Evolutionary conservation across 768 basidiomycete species (phyloP).

Genomic region (Termitomyces sp.): DNA sequence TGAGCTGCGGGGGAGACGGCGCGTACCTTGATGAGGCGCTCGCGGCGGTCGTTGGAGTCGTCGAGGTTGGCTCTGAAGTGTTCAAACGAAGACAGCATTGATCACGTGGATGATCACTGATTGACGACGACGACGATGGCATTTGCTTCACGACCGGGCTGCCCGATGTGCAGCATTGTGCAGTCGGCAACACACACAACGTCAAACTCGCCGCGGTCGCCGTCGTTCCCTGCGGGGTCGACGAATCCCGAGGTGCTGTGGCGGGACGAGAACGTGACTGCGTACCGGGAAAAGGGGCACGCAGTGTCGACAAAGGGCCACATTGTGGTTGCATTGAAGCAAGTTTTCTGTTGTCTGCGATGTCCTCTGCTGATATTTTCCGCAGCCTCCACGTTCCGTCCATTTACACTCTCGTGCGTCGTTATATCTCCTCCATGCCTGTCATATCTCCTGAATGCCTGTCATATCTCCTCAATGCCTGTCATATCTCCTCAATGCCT

Average conservation of each 20-base stretch:
- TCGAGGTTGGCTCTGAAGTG: constrained; percentile 70
- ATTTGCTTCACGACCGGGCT: constrained; percentile 61
- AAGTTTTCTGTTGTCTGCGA: constrained; percentile 18
- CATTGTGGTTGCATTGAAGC: constrained; percentile 75
- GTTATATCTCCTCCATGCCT: constrained; percentile 4
- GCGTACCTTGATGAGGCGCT: constrained; percentile 82
- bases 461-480: constrained; percentile 4
- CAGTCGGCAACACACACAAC: constrained; percentile 43
- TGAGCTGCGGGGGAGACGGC: neutral
- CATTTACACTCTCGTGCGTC: constrained; percentile 63
- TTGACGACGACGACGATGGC: constrained; percentile 34
- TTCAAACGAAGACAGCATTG: constrained; percentile 37
- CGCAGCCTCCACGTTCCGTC: constrained; percentile 72
- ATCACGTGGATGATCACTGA: constrained; percentile 11
- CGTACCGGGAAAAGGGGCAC: constrained; percentile 62
- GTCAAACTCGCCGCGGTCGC: constrained; percentile 37
- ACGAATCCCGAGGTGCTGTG: constrained; percentile 59
- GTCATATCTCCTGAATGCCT: constrained; percentile 6
- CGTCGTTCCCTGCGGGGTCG: constrained; percentile 39
- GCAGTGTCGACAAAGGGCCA: constrained; percentile 73
- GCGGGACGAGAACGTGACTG: constrained; percentile 74
- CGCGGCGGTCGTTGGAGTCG: constrained; percentile 80
- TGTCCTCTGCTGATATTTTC: neutral
- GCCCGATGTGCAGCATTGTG: constrained; percentile 74
- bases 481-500: constrained; percentile 6